Base-by-base conservation (phyloP, 2,329 filamentous ascomycete species). In the Claviceps fusiformis region DNA sequence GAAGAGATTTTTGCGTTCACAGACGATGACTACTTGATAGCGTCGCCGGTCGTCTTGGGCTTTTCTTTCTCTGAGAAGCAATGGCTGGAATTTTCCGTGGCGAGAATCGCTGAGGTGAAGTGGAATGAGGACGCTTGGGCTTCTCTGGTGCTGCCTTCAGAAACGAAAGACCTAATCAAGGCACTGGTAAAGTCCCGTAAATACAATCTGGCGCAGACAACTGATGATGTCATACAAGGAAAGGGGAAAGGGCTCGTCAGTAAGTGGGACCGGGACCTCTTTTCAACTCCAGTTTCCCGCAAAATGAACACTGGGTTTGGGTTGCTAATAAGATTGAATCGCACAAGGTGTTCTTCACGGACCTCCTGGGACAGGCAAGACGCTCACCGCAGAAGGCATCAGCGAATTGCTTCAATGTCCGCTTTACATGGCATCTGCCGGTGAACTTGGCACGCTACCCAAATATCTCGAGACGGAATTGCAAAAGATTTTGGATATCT, bases 21-120 rank as follows among this genome's bases (percentile, higher is more conserved):
- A 0, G 87, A 93, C 51, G 89, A 95, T 58, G 87, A 95, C 61
- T 85, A 93, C 29, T 74, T 95, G 6, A 85, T 95, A 51, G 84
- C 89, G 2, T 92, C 87, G 2, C 86, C 90, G 0, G 83, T 95
- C 0, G 87, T 95, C 0, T 78, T 95, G 1, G 91, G 90, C 0
- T 95, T 95, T 62, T 82, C 88, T 0, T 95, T 95, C 67, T 82
- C 81, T 1, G 89, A 95, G 69, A 95, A 95, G 70, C 75, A 89
- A 10, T 96, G 90, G 91, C 78, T 95, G 0, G 89, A 95, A 66
- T 89, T 95, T 62, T 84, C 83, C 0, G 84, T 96, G 24, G 87
- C 86, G 0, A 83, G 85, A 0, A 79, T 95, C 58, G 79, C 81
- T 48, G 86, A 95, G 4, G 92, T 95, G 58, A 78, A 83, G 41